Base-by-base conservation (phyloP, 306 rosid genomes). In the Styphnolobium japonicum region DNA sequence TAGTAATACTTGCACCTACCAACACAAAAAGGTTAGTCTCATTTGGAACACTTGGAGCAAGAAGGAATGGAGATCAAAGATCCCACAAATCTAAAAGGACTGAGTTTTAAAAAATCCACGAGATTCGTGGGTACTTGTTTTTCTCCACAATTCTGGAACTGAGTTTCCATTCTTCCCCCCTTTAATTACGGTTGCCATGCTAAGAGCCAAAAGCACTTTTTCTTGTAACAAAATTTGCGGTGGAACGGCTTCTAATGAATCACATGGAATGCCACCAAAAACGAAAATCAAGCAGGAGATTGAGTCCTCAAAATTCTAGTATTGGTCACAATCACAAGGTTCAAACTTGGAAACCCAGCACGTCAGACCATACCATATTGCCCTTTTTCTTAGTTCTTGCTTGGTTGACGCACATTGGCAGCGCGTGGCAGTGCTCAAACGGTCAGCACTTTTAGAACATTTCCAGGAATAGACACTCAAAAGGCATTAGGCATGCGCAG, bases 231-330 rank as follows among this genome's bases (percentile, higher is more conserved):
- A 52, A 73, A 79, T 43, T 83, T 72, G 75, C 83, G 80, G 83
- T 34, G 73, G 3, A 43, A 37, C 64, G 72, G 77, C 37, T 16
- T 36, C n/a, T 43, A 68, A 63, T 23, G 43, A 57, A 64, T 27
- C 81, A 76, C 66, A 61, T 73, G 77, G 66, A 46, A 75, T 57
- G 58, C 21, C 49, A 49, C 37, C 45, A 60, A 64, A 45, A 43
- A 78, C 86, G 83, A 78, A 56, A 78, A 83, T 78, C 66, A 72
- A 43, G 83, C 73, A 81, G 25, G 65, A 46, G 10, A 11, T 53
- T 2, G 16, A 34, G 71, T 46, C 77, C 45, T 74, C 19, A 72
- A 72, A 73, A 80, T 72, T 72, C 67, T 62, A 62, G 74, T 14
- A 18, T 80, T 71, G 12, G 69, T 78, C 69, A 10, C 69, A 40